These are phyloP conservation scores for Chrysoporthe austroafricana DNA, from an alignment of 2,329 filamentous ascomycete genomes.

Conservation along the genomic window DNA sequence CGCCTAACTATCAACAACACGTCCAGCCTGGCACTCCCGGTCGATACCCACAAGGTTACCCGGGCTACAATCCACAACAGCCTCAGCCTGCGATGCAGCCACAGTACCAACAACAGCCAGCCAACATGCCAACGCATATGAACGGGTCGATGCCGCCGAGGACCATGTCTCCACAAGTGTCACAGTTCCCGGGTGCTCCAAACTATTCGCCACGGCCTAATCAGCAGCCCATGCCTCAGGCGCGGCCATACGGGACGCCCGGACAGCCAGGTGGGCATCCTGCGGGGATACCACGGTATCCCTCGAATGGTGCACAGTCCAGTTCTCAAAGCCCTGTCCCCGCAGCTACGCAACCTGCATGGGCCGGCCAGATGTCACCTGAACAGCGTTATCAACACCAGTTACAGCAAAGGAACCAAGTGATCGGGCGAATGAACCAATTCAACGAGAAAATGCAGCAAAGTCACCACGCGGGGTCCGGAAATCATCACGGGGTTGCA, in stretches of 20 bases:
- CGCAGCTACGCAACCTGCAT: slow-evolving; percentile 12
- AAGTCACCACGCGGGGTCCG: slow-evolving; percentile 43
- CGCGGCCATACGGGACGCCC: slow-evolving; percentile 24
- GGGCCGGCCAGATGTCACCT: slow-evolving; percentile 27
- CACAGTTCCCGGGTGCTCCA: slow-evolving; percentile 37
- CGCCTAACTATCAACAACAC: slow-evolving; percentile 44
- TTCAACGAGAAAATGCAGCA: slow-evolving; percentile 32
- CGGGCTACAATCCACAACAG: slow-evolving; percentile 35
- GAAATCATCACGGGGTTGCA: slow-evolving; percentile 51
- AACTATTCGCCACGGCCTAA: slow-evolving; percentile 43
- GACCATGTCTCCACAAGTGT: slow-evolving; percentile 50
- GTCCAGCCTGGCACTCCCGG: slow-evolving; percentile 46
- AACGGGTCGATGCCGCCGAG: slow-evolving; percentile 50
- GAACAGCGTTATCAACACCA: slow-evolving; percentile 37
- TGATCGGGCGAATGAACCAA: slow-evolving; percentile 18
- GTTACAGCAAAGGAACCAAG: slow-evolving; percentile 17
- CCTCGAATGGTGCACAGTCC: slow-evolving; percentile 25
- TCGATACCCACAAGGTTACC: slow-evolving; percentile 41
- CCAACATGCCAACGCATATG: slow-evolving; percentile 43
- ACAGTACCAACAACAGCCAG: slow-evolving; percentile 38
- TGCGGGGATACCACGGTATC: slow-evolving; percentile 24
- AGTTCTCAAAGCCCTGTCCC: slow-evolving; percentile 20
- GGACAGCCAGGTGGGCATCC: slow-evolving; percentile 25
- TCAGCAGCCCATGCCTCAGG: slow-evolving; percentile 32
- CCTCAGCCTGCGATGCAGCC: slow-evolving; percentile 30